A percentile compares a stretch with the other conserved stretches of the same genome.
These are phyloP conservation scores for Talaromyces sp. DNA, from an alignment of 2,329 filamentous ascomycete species.

Conservation along the genomic window DNA sequence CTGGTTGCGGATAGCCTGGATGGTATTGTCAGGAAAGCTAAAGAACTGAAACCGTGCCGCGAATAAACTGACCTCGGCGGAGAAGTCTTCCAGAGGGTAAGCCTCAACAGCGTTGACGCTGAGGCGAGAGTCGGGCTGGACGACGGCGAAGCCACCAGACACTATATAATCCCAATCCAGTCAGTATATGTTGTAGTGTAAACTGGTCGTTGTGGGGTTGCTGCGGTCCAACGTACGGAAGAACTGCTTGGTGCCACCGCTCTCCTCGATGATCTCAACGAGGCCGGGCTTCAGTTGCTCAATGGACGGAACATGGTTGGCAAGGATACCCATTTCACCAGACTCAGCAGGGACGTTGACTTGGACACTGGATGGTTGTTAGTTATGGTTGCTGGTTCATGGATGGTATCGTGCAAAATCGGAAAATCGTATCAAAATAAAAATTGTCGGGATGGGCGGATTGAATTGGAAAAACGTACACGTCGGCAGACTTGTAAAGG, in stretches of 20 bases:
- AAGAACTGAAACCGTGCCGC: slow-evolving; percentile 5
- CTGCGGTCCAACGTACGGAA: slow-evolving; percentile 67
- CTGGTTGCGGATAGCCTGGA: slow-evolving; percentile 72
- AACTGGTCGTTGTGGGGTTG: slow-evolving; percentile 2
- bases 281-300: slow-evolving; percentile 98
- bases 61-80: slow-evolving; percentile 58
- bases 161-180: slow-evolving; percentile 49
- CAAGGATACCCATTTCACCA: slow-evolving; percentile 98
- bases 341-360: slow-evolving; percentile 98
- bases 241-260: slow-evolving; percentile 84
- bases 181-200: slow-evolving; percentile 12
- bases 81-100: slow-evolving; percentile 93
- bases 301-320: slow-evolving; percentile 97
- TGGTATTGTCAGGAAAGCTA: slow-evolving; percentile 6
- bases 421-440: neutral
- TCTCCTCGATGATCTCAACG: slow-evolving; percentile 93
- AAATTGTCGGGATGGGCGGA: neutral
- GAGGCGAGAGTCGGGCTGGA: slow-evolving; percentile 88
- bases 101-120: slow-evolving; percentile 99
- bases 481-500: slow-evolving; percentile 66
- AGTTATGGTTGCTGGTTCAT: slow-evolving; percentile 2
- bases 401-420: neutral
- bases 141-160: slow-evolving; percentile 92
- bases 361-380: slow-evolving; percentile 67
- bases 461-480: slow-evolving; percentile 49